Conservation (phyloP, 768 basidiomycete species). For the Trichaptum fuscoviolaceum region DNA sequence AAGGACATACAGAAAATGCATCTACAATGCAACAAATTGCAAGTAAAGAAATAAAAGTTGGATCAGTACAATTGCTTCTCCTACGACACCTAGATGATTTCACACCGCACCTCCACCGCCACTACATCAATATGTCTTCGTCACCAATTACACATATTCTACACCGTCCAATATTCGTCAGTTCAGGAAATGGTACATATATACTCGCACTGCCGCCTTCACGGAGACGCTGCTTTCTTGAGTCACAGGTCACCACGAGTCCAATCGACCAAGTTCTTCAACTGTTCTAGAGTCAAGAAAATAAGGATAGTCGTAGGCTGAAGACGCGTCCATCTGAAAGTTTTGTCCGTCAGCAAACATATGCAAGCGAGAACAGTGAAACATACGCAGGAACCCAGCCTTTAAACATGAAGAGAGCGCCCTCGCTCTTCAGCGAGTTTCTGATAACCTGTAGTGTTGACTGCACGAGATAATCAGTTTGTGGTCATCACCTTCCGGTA, state of each 20-base stretch:
- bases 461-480: slow-evolving; percentile 28
- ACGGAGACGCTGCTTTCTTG: background rate
- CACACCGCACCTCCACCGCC: background rate
- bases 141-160: background rate
- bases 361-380: background rate
- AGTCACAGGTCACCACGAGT: slow-evolving; percentile 27
- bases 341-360: background rate
- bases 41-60: background rate
- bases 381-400: slow-evolving; percentile 73
- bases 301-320: slow-evolving; percentile 87
- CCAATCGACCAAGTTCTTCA: slow-evolving; percentile 69
- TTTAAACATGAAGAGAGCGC: slow-evolving; percentile 88
- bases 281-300: slow-evolving; percentile 78
- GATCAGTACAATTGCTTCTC: background rate
- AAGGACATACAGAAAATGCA: background rate
- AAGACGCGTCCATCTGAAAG: slow-evolving; percentile 57
- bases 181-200: background rate
- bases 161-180: background rate
- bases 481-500: slow-evolving; percentile 4
- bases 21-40: background rate
- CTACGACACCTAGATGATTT: background rate
- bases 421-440: slow-evolving; percentile 64
- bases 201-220: background rate
- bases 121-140: background rate
- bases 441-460: slow-evolving; percentile 70